Evolutionary conservation across 345 rosid genomes (phyloP).

Genomic region (Murraya koenigii): DNA sequence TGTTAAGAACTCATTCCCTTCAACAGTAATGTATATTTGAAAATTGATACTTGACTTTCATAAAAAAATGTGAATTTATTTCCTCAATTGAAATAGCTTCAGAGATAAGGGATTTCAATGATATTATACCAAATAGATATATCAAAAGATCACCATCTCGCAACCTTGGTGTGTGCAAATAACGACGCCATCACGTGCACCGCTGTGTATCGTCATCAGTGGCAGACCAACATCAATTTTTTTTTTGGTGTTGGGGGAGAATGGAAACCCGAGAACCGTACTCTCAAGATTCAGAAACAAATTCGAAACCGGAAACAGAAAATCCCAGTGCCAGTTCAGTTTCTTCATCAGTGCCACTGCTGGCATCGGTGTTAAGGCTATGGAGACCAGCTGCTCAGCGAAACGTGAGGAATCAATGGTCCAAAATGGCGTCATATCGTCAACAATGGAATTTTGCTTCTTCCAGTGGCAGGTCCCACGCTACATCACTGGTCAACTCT

Average conservation of each 20-base stretch:
- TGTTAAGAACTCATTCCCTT: too few species aligned
- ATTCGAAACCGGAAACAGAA: slow-evolving; percentile 8
- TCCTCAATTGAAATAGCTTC: too few species aligned
- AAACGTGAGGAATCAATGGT: slow-evolving; percentile 89
- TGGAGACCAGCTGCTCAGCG: slow-evolving; percentile 94
- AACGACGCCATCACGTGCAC: background rate
- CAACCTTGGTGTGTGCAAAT: background rate
- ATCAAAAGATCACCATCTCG: background rate
- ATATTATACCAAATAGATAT: background rate
- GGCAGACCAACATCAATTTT: background rate
- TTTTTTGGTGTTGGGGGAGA: too few species aligned
- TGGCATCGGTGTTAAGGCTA: slow-evolving; percentile 50
- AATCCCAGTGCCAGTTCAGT: slow-evolving; percentile 10
- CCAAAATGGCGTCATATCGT: slow-evolving; percentile 52
- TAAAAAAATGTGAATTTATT: too few species aligned
- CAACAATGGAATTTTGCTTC: slow-evolving; percentile 61
- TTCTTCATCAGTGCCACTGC: slow-evolving; percentile 23
- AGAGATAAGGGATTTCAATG: background rate
- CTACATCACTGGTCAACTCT: slow-evolving; percentile 79
- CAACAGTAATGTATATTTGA: too few species aligned
- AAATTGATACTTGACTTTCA: too few species aligned
- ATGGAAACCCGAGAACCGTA: slow-evolving; percentile 2
- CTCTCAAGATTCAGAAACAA: background rate
- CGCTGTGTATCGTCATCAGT: background rate
- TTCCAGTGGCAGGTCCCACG: slow-evolving; percentile 62